phyloP scores from a whole-genome alignment of 805 yeast species.

The Tetrapisispora iriomotensis region DNA sequence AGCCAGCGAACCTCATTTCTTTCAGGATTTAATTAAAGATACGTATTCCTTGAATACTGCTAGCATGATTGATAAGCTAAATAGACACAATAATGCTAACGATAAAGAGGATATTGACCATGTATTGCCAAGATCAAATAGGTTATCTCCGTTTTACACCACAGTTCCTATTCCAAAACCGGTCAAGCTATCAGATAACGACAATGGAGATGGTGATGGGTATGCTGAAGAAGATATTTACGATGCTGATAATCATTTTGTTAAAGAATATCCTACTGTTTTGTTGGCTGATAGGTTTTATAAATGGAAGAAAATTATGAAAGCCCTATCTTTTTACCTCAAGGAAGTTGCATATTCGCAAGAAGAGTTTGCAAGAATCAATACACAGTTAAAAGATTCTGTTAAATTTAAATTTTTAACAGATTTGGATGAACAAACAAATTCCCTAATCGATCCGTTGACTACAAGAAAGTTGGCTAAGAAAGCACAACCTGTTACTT shows the following conservation, averaged over 20 bases:
- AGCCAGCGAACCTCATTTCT: neutral
- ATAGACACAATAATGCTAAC: neutral
- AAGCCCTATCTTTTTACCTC: conserved; percentile 59
- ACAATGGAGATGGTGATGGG: conserved; percentile 1
- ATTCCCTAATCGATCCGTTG: conserved; percentile 39
- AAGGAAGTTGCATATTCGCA: conserved; percentile 69
- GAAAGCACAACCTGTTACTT: conserved; percentile 21
- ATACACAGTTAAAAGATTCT: conserved; percentile 63
- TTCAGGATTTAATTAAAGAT: neutral
- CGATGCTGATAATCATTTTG: conserved; percentile 15
- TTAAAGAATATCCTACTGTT: conserved; percentile 58
- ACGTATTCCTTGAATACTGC: neutral
- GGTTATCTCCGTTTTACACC: conserved; percentile 26
- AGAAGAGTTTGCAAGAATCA: conserved; percentile 62
- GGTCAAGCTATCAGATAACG: conserved; percentile 9
- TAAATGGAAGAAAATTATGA: conserved; percentile 71
- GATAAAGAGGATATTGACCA: neutral
- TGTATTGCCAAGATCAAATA: conserved; percentile 3
- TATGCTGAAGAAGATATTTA: conserved; percentile 10
- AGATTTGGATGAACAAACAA: conserved; percentile 25
- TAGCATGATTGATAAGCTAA: neutral
- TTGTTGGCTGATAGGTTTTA: conserved; percentile 67
- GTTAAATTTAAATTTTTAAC: conserved; percentile 36
- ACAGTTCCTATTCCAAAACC: conserved; percentile 28
- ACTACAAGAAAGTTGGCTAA: conserved; percentile 35